phyloP scores from a whole-genome alignment of 257 asterid species.

The Henckelia pumila region DNA sequence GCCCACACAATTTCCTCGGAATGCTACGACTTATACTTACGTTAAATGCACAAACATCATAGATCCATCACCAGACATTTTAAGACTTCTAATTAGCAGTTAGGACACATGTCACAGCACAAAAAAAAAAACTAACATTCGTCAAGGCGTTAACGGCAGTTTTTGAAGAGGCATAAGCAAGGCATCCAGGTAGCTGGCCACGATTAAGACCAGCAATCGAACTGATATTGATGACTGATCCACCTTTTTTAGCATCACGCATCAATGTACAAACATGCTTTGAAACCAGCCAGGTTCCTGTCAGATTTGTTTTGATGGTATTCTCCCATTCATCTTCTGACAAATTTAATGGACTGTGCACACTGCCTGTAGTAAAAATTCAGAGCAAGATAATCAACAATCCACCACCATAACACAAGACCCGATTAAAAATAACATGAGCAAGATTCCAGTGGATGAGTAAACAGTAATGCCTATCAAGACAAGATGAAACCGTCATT shows the following conservation, averaged over 20 bases:
- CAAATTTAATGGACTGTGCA: slow-evolving; percentile 47
- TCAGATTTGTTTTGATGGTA: slow-evolving; percentile 37
- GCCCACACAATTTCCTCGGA: no score
- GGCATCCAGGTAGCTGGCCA: slow-evolving; percentile 47
- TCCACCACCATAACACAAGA: background rate
- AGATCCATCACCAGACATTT: no score
- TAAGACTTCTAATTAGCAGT: no score
- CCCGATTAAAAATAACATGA: background rate
- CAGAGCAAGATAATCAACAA: background rate
- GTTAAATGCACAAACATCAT: no score
- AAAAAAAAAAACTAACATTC: slow-evolving; percentile 30
- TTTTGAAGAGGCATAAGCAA: slow-evolving; percentile 56
- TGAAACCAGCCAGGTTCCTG: slow-evolving; percentile 55
- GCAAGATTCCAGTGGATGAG: background rate
- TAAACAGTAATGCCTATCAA: no score
- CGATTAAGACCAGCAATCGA: slow-evolving; percentile 59
- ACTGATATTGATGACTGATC: slow-evolving; percentile 60
- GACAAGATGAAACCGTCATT: background rate
- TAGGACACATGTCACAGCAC: no score
- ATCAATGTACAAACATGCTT: slow-evolving; percentile 42
- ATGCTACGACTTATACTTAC: no score
- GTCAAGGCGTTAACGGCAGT: slow-evolving; percentile 50
- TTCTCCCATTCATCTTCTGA: slow-evolving; percentile 53
- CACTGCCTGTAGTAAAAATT: slow-evolving; percentile 26
- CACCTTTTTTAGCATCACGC: slow-evolving; percentile 42